phyloP scores from a whole-genome alignment of 176 grass and related monocot genomes.

The Carex scoparia region DNA sequence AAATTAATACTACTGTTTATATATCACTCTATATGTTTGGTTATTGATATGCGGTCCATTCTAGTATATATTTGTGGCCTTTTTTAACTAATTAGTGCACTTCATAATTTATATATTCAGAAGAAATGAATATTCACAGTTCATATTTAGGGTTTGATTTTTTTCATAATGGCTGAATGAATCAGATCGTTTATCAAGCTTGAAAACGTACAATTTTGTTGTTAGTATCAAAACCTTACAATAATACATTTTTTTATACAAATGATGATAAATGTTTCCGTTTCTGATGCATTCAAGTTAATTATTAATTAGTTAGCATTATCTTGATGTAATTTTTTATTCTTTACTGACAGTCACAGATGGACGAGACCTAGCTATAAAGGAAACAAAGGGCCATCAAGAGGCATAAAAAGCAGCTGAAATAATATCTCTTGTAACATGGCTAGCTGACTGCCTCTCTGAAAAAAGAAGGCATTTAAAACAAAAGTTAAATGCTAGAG shows the following conservation, averaged over 20 bases:
- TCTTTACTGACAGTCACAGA: neutral
- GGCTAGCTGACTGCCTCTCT: slow-evolving; percentile 17
- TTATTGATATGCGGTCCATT: neutral
- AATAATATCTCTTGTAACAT: slow-evolving; percentile 23
- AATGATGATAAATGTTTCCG: neutral
- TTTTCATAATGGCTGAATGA: neutral
- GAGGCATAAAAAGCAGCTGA: slow-evolving; percentile 16
- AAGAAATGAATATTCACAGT: neutral
- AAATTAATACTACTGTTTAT: neutral
- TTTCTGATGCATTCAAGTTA: neutral
- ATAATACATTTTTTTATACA: too few species aligned
- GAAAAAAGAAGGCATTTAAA: slow-evolving; percentile 22
- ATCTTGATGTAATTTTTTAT: neutral
- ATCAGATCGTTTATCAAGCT: neutral
- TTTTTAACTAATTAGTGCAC: neutral
- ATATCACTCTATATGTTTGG: neutral
- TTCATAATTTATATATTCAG: neutral
- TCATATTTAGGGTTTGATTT: neutral
- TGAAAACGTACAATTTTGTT: neutral
- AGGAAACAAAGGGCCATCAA: neutral
- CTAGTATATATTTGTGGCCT: neutral
- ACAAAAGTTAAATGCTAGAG: slow-evolving; percentile 18
- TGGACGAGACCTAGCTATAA: neutral
- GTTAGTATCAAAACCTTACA: neutral
- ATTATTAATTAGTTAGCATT: neutral